phyloP scores from a whole-genome alignment of 148 eudicot species.

The Rhododendron kiyosumense region DNA sequence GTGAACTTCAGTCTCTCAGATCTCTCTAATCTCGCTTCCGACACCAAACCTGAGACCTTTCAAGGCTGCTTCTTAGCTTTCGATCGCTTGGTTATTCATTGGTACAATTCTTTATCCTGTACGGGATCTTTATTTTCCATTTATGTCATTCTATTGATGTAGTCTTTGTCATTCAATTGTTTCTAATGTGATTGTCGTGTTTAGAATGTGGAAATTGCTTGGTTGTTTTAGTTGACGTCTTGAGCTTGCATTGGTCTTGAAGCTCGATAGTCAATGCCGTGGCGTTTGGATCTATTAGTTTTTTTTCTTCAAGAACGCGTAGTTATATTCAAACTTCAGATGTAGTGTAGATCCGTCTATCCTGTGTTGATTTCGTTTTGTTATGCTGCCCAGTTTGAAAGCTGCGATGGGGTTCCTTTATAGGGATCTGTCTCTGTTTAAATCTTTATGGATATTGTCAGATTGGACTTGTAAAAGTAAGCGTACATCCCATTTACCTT shows the following conservation, averaged over 20 bases:
- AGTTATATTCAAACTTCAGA: not conserved
- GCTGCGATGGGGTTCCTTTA: not conserved
- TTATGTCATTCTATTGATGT: not conserved
- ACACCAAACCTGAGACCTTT: not conserved
- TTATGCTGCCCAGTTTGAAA: not conserved
- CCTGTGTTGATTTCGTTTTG: not conserved
- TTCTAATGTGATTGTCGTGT: not conserved
- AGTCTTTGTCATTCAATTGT: not conserved
- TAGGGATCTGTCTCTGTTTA: not conserved
- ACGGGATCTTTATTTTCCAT: not conserved
- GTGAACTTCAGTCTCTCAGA: not conserved
- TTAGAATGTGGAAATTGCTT: not conserved
- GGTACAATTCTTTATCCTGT: not conserved
- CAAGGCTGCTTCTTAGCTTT: not conserved
- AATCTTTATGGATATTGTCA: not conserved
- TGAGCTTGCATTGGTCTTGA: slow-evolving; percentile 6
- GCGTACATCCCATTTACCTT: not conserved
- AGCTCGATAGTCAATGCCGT: not conserved
- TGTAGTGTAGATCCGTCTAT: not conserved
- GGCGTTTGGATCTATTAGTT: not conserved
- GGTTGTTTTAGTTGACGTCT: not conserved
- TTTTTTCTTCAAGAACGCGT: not conserved
- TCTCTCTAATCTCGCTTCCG: slow-evolving; percentile 1
- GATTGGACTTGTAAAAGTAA: not conserved
- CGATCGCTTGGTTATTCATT: not conserved